A percentile compares a stretch with the other conserved stretches of the same genome.
Conservation (phyloP, 2,329 filamentous ascomycete species). For the Graphiopsis chlorocephala region DNA sequence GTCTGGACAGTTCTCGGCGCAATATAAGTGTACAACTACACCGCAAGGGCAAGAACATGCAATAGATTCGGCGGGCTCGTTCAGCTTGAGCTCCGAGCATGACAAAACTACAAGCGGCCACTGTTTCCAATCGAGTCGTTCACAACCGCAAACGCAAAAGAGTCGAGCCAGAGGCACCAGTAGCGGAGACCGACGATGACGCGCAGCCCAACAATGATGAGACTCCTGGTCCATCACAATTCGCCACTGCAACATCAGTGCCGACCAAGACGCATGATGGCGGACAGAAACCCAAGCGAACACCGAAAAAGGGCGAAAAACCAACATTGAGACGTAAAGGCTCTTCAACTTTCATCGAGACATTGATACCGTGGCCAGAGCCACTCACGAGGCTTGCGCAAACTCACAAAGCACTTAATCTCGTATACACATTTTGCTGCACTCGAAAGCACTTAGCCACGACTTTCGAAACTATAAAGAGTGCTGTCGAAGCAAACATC, state of each 20-base stretch:
- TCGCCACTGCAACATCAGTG: conserved; percentile 39
- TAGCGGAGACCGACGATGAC: neutral
- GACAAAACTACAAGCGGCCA: conserved; percentile 49
- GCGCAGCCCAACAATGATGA: conserved; percentile 11
- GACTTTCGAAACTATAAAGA: conserved; percentile 83
- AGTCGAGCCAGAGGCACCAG: conserved; percentile 19
- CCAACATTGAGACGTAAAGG: conserved; percentile 44
- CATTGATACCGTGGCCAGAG: conserved; percentile 67
- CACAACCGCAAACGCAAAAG: conserved; percentile 45
- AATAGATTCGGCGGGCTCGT: neutral
- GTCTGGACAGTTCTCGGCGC: neutral
- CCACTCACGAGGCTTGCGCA: conserved; percentile 70
- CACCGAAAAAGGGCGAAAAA: conserved; percentile 39
- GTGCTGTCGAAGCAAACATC: conserved; percentile 79
- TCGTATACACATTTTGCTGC: conserved; percentile 93
- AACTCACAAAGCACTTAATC: conserved; percentile 79
- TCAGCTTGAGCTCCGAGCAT: conserved; percentile 27
- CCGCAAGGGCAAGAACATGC: neutral
- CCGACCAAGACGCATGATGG: conserved; percentile 59
- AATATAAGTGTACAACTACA: no score
- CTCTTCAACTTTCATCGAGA: conserved; percentile 53
- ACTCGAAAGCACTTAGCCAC: conserved; percentile 89
- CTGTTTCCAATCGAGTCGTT: conserved; percentile 47
- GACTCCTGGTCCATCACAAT: conserved; percentile 17
- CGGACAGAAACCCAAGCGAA: conserved; percentile 50